Percentiles rank a stretch among this genome's conserved stretches.
Evolutionary conservation across 441 rosid genomes (phyloP).

Genomic region (Omphalea diandra): DNA sequence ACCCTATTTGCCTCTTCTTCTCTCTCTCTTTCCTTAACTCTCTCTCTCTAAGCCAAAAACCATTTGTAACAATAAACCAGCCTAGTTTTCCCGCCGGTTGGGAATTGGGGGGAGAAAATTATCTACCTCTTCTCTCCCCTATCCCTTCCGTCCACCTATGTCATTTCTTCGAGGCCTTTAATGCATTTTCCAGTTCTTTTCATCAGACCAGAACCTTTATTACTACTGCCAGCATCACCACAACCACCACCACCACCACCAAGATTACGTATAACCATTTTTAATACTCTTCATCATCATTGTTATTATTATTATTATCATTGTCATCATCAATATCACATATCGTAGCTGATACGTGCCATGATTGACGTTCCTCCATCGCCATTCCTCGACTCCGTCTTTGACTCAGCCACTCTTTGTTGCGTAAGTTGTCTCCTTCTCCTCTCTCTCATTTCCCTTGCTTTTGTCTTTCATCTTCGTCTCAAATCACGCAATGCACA

Average conservation of each 20-base stretch:
- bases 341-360: conserved; percentile 12
- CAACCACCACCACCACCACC: not conserved
- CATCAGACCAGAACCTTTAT: not conserved
- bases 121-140: conserved; percentile 21
- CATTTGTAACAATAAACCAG: conserved; percentile 16
- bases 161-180: conserved; percentile 16
- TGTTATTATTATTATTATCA: not conserved
- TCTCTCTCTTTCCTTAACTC: not conserved
- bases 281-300: not conserved
- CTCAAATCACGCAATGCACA: conserved; percentile 35
- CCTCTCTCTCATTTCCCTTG: conserved; percentile 40
- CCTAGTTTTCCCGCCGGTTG: conserved; percentile 32
- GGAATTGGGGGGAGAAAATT: conserved; percentile 38
- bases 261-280: not conserved
- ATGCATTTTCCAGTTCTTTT: not conserved
- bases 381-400: conserved; percentile 18
- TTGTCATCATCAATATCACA: conserved; percentile 12
- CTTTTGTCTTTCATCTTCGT: conserved; percentile 40
- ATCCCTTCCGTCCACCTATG: conserved; percentile 25
- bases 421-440: conserved; percentile 33
- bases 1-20: not conserved
- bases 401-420: conserved; percentile 35
- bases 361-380: conserved; percentile 25
- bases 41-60: conserved; percentile 1
- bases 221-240: not conserved